Conservation (phyloP, 164 flowering plant genomes). For the Vitis rupestris region DNA sequence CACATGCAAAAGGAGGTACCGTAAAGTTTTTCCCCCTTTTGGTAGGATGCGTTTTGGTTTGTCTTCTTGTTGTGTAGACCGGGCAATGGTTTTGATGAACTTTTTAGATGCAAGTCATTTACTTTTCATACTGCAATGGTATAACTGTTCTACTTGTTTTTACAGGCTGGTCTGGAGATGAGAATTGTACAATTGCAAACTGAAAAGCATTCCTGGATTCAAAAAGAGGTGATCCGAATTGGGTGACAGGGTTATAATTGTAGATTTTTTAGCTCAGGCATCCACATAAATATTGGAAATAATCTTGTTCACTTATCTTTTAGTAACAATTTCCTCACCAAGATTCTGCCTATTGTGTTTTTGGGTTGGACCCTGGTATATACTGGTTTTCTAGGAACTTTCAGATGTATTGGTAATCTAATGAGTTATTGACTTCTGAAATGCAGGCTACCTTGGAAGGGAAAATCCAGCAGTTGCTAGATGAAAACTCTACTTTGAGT, state of each 20-base stretch:
- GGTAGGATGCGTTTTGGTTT: too few relatives aligned
- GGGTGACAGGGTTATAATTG: not conserved
- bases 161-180: conserved; percentile 41
- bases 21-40: too few relatives aligned
- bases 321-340: not conserved
- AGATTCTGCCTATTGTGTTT: not conserved
- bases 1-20: conserved; percentile 32
- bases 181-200: conserved; percentile 28
- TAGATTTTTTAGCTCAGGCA: not conserved
- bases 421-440: not conserved
- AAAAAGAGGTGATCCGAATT: conserved; percentile 36
- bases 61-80: too few relatives aligned
- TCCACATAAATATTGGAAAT: not conserved
- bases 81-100: too few relatives aligned
- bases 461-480: conserved; percentile 22
- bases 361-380: not conserved
- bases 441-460: conserved; percentile 35
- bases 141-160: not conserved
- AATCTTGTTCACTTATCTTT: not conserved
- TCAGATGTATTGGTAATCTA: not conserved
- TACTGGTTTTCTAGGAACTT: not conserved
- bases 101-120: too few relatives aligned
- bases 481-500: conserved; percentile 18
- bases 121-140: not conserved
- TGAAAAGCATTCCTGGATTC: conserved; percentile 33